Conservation (phyloP, 179 eudicot genomes). For the Sideroxylon spinosum region DNA sequence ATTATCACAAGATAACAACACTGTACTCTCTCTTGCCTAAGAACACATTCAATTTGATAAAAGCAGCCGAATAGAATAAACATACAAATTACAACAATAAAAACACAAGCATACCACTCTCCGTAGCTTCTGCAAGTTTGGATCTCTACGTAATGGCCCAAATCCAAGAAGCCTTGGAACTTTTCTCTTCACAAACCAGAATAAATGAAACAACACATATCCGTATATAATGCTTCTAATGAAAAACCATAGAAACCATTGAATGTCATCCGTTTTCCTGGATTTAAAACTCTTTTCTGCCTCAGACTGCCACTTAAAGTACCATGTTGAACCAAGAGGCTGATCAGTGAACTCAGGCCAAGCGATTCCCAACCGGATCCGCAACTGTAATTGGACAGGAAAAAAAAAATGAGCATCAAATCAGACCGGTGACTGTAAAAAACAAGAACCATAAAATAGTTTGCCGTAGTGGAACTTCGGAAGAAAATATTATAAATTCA, state of each 20-base stretch:
- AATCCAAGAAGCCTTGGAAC: slow-evolving; percentile 58
- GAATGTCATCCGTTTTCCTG: slow-evolving; percentile 37
- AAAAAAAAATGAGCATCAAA: slow-evolving; percentile 21
- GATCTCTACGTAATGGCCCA: slow-evolving; percentile 60
- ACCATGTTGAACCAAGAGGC: slow-evolving; percentile 64
- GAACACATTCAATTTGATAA: background rate
- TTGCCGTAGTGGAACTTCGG: background rate
- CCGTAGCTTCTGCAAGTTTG: slow-evolving; percentile 55
- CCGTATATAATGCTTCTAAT: slow-evolving; percentile 49
- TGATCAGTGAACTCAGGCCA: slow-evolving; percentile 67
- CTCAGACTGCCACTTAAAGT: slow-evolving; percentile 76
- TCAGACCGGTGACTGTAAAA: slow-evolving; percentile 3
- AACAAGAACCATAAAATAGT: background rate
- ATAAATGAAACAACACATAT: slow-evolving; percentile 48
- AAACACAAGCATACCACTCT: slow-evolving; percentile 51
- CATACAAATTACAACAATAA: slow-evolving; percentile 3
- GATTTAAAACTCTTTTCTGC: slow-evolving; percentile 55
- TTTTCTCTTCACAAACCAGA: slow-evolving; percentile 53
- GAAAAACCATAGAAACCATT: slow-evolving; percentile 53
- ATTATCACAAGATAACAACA: background rate
- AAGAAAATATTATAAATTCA: background rate
- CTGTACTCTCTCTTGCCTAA: background rate
- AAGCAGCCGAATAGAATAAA: slow-evolving; percentile 4
- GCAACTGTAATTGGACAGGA: slow-evolving; percentile 38
- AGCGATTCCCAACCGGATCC: slow-evolving; percentile 65